phyloP scores from a whole-genome alignment of 2,329 filamentous ascomycete genomes.

The Alternaria arbusti region DNA sequence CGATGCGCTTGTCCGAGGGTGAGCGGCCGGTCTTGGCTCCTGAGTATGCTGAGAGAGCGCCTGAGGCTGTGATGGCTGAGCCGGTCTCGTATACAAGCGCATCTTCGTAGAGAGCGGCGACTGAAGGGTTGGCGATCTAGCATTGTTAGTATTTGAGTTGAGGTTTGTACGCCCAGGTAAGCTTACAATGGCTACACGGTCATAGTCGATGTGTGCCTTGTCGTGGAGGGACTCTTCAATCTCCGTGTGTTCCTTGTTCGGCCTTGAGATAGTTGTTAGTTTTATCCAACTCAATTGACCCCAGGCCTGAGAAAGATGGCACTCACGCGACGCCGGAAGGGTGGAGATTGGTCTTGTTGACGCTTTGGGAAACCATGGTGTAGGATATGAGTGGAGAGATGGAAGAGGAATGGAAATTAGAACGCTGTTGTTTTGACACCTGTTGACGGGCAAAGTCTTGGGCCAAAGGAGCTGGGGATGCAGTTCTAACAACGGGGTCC shows the following conservation, averaged over 20 bases:
- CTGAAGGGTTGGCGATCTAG: slow-evolving; percentile 86
- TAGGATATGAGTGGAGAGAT: slow-evolving; percentile 47
- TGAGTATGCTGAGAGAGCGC: slow-evolving; percentile 95
- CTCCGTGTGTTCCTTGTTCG: slow-evolving; percentile 88
- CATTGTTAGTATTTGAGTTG: slow-evolving; percentile 17
- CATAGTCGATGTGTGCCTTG: slow-evolving; percentile 98
- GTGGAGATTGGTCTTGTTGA: slow-evolving; percentile 94
- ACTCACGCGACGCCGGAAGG: slow-evolving; percentile 88
- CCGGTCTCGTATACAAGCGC: slow-evolving; percentile 97
- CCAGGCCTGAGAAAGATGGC: slow-evolving; percentile 6
- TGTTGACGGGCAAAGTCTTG: slow-evolving; percentile 65
- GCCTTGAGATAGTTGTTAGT: slow-evolving; percentile 59
- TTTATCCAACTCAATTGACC: neutral
- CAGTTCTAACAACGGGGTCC: slow-evolving; percentile 43
- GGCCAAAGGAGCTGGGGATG: slow-evolving; percentile 56
- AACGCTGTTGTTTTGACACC: slow-evolving; percentile 63
- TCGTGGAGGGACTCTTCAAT: slow-evolving; percentile 98
- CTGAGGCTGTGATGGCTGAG: slow-evolving; percentile 94
- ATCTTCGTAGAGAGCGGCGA: slow-evolving; percentile 97
- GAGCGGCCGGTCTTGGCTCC: slow-evolving; percentile 98
- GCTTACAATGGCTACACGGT: slow-evolving; percentile 94
- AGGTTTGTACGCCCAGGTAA: neutral
- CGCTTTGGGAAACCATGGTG: slow-evolving; percentile 58
- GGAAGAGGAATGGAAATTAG: slow-evolving; percentile 66
- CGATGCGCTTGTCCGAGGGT: slow-evolving; percentile 95